These are phyloP conservation scores for Teratosphaeriaceae sp. DNA, from an alignment of 2,329 filamentous ascomycete species.

Conservation along the genomic window DNA sequence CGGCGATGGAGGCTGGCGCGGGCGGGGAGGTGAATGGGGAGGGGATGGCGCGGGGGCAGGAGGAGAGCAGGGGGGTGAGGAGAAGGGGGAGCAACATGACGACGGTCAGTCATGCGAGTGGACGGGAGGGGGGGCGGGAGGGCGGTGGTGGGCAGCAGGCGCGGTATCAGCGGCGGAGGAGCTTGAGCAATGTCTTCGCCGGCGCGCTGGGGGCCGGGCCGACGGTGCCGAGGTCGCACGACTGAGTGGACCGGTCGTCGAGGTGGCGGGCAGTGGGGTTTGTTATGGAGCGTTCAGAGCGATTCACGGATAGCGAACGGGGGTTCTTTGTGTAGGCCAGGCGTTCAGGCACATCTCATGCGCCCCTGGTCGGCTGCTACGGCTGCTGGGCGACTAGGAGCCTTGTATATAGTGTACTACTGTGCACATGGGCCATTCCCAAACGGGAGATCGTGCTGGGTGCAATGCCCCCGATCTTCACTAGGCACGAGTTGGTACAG, in stretches of 20 bases:
- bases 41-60: conserved; percentile 7
- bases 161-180: conserved; percentile 13
- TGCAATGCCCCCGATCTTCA: no score
- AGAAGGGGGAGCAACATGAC: conserved; percentile 8
- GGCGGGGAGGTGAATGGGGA: conserved; percentile 12
- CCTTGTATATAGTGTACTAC: no score
- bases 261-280: not conserved
- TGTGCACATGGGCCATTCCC: no score
- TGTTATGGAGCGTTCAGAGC: conserved; percentile 3
- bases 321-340: not conserved
- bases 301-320: not conserved
- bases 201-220: conserved; percentile 23
- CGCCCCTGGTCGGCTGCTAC: no score
- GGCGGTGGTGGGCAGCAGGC: not conserved
- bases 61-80: conserved; percentile 3
- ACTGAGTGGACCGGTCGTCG: conserved; percentile 7
- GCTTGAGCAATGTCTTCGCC: conserved; percentile 20
- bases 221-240: conserved; percentile 18
- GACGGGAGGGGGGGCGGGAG: conserved; percentile 1
- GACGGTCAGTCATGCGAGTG: conserved; percentile 3
- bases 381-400: no score
- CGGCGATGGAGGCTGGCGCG: conserved; percentile 14
- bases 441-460: no score
- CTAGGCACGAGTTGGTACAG: no score
- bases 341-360: no score